A percentile compares a stretch with the other conserved stretches of the same genome.
Evolutionary conservation across 2,329 filamentous ascomycete species (phyloP).

Genomic region (Colletotrichum aenigma): DNA sequence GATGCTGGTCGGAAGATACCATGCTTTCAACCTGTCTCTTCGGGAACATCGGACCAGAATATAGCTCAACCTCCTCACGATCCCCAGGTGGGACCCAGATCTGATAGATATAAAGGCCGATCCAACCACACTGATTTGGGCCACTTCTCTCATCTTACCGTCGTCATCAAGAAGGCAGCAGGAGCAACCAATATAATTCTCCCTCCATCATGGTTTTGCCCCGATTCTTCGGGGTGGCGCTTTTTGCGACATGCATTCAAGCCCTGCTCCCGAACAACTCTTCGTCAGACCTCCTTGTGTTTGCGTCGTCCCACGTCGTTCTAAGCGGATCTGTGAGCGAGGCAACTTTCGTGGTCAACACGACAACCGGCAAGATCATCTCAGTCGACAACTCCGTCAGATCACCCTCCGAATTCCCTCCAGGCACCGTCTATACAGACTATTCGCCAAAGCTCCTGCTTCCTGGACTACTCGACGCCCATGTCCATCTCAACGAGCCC

Average conservation of each 20-base stretch:
- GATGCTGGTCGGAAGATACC: background rate
- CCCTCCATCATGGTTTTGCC: background rate
- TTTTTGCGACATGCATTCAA: background rate
- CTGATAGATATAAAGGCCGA: background rate
- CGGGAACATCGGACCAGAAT: background rate
- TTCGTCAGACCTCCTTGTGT: background rate
- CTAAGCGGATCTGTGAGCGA: background rate
- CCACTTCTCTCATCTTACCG: background rate
- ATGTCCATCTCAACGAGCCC: constrained; percentile 97
- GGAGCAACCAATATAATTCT: background rate
- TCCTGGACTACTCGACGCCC: constrained; percentile 92
- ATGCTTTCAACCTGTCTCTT: background rate
- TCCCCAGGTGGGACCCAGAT: background rate
- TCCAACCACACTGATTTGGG: background rate
- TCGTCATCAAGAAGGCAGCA: background rate
- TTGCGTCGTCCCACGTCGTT: background rate
- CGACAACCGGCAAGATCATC: constrained; percentile 80
- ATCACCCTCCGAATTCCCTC: constrained; percentile 74
- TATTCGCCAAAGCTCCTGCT: constrained; percentile 85
- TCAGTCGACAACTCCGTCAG: constrained; percentile 76
- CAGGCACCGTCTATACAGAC: constrained; percentile 76
- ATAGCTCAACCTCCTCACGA: background rate
- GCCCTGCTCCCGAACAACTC: background rate
- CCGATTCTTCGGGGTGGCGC: background rate
- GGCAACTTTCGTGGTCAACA: constrained; percentile 82